A percentile compares a stretch with the other conserved stretches of the same genome.
Evolutionary conservation across 2,329 filamentous ascomycete genomes (phyloP).

Genomic region (Trichocomaceae sp.): DNA sequence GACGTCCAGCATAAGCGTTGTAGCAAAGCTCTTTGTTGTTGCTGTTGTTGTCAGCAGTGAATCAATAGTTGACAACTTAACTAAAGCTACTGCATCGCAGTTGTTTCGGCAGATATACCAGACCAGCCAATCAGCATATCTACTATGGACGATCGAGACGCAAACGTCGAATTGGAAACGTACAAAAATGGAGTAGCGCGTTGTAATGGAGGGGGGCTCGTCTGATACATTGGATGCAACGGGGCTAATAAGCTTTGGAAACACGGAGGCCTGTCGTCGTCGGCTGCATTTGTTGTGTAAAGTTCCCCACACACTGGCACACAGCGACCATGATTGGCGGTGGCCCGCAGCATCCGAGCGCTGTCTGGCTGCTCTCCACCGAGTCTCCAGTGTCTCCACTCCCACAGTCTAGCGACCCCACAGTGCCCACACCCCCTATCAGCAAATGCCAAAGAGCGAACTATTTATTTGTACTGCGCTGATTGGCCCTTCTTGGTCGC

Average conservation of each 20-base stretch:
- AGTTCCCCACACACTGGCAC: too few relatives aligned
- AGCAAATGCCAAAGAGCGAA: too few relatives aligned
- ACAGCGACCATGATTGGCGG: conserved; percentile 4
- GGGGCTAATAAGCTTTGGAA: conserved; percentile 5
- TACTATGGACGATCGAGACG: not conserved
- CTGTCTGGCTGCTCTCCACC: not conserved
- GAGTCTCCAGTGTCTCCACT: not conserved
- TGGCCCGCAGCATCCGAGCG: not conserved
- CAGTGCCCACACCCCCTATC: not conserved
- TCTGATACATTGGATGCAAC: not conserved
- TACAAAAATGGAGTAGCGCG: not conserved
- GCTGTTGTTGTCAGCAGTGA: not conserved
- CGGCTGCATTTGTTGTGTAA: conserved; percentile 1
- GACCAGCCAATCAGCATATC: not conserved
- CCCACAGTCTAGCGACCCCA: too few relatives aligned
- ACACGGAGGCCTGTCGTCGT: not conserved
- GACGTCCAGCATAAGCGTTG: not conserved
- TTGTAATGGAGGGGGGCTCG: not conserved
- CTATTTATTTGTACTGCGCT: conserved; percentile 12
- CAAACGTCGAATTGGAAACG: not conserved
- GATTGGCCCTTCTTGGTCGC: conserved; percentile 15
- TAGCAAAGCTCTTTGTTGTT: not conserved
- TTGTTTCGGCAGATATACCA: conserved; percentile 4
- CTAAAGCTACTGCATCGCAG: not conserved
- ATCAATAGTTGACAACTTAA: not conserved